Evolutionary conservation across 805 yeast species (phyloP).

Genomic region (Candida jianshihensis): DNA sequence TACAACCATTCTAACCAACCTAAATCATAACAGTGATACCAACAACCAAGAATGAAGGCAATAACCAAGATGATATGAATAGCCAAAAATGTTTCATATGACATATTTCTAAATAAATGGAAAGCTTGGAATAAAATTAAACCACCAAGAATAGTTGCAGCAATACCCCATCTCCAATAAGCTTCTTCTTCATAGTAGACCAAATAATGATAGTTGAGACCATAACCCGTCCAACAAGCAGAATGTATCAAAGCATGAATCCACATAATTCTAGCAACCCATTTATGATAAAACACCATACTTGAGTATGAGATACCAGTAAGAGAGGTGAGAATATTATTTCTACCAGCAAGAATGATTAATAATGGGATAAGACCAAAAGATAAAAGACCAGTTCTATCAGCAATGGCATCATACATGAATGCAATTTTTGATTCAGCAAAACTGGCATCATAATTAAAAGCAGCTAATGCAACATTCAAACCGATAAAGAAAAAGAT

Average conservation of each 20-base stretch:
- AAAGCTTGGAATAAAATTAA: constrained; percentile 42
- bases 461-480: constrained; percentile 9
- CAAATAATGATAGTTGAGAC: constrained; percentile 1
- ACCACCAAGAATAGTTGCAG: constrained; percentile 37
- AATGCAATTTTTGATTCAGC: neutral
- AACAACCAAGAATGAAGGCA: constrained; percentile 45
- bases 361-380: constrained; percentile 43
- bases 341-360: constrained; percentile 63
- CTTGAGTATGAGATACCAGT: constrained; percentile 62
- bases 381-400: constrained; percentile 19
- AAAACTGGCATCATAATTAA: constrained; percentile 7
- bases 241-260: constrained; percentile 17
- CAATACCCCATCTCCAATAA: constrained; percentile 32
- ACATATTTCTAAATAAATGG: constrained; percentile 41
- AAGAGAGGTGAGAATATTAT: constrained; percentile 50
- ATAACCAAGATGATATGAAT: constrained; percentile 52
- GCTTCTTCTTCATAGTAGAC: constrained; percentile 3
- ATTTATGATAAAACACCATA: constrained; percentile 61
- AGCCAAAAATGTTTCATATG: constrained; percentile 54
- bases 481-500: constrained; percentile 27
- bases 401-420: constrained; percentile 7
- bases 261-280: constrained; percentile 42
- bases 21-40: constrained; percentile 47
- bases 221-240: constrained; percentile 4
- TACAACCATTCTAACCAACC: constrained; percentile 49